Base-by-base conservation (phyloP, 768 basidiomycete species). In the Leccinellum albellum region DNA sequence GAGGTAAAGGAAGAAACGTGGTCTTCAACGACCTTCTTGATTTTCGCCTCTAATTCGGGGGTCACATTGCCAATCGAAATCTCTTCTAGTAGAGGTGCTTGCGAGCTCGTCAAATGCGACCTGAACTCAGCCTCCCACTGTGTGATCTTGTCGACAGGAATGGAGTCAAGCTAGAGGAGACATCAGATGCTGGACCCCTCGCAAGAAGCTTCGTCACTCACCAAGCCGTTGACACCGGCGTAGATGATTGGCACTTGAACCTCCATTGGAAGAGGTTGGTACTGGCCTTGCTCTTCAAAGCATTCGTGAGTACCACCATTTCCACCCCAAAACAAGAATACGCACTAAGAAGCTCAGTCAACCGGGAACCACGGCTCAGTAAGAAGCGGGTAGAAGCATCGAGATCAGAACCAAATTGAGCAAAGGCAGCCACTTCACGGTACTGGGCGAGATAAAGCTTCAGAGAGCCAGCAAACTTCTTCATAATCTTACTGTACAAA, bases 361-460 rank as follows among this genome's bases (percentile, higher is more conserved):
- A 83, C 81, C 97, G 94, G 67, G 95, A 89, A 82, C 97, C 97
- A 85, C 97, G 93, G 66, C 83, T 89, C 64, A 99, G 87, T 69
- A 98, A 84, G 92, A 97, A 98, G 68, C 96, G 94, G 64, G 96
- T 99, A 15, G 96, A 98, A 55, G 96, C 95, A 80, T 98, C 97
- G 71, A 98, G 91, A 78, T 99, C 97, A 69, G 97, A 99, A 85
- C 97, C 97, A 82, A 99, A 99, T 74, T 98, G 97, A 57, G 96
- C 94, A 72, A 96, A 97, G 64, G 94, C 94, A 64, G 97, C 97
- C 65, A 99, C 97, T 84, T 99, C 97, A 89, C 97, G 95, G 82
- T 98, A 99, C 76, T 99, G 97, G 29, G 97, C 97, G 64, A 99
- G 92, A 86, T 99, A 99, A 48, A 99, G 86, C 81, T 98, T 98